These are phyloP conservation scores for Eucalyptus albens DNA, from an alignment of 345 rosid genomes.

Conservation along the genomic window DNA sequence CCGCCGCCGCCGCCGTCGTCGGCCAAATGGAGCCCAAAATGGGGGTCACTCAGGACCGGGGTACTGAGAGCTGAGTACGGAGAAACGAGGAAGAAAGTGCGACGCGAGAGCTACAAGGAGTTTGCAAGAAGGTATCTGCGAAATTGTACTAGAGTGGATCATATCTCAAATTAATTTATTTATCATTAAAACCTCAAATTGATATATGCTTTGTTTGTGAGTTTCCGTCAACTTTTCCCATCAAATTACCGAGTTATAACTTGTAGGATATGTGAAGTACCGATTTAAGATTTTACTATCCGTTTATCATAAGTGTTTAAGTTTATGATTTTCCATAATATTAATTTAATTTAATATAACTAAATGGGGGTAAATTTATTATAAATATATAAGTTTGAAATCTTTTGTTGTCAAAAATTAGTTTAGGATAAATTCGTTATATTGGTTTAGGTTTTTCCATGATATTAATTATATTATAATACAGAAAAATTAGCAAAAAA, in stretches of 20 bases:
- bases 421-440: accelerated
- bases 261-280: no score
- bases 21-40: not conserved
- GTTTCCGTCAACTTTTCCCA: no score
- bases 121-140: not conserved
- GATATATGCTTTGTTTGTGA: no score
- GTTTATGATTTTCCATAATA: accelerated
- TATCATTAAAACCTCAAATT: no score
- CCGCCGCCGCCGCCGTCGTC: not conserved
- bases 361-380: no score
- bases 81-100: not conserved
- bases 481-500: no score
- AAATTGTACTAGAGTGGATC: not conserved
- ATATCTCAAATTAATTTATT: no score
- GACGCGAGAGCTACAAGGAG: not conserved
- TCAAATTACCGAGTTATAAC: no score
- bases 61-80: not conserved
- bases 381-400: no score
- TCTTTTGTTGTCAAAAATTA: no score
- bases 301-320: accelerated
- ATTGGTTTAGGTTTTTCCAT: accelerated
- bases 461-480: no score
- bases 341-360: no score
- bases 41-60: not conserved
- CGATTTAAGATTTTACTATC: accelerated